Conservation (phyloP, 2,329 filamentous ascomycete species). For the Verticillium klebahnii region DNA sequence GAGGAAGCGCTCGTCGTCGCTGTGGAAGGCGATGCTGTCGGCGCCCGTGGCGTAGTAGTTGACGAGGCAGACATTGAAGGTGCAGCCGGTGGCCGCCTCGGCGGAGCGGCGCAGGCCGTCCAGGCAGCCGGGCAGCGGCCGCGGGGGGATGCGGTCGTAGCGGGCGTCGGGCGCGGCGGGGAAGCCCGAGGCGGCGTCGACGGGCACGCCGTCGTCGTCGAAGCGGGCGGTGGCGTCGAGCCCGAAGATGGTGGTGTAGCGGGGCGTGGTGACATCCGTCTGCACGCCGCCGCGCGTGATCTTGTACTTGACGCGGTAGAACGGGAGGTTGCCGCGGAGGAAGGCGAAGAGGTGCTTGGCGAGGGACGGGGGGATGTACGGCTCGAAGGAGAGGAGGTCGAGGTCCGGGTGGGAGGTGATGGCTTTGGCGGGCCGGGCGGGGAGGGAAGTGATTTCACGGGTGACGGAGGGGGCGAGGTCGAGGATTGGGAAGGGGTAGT, state of each 20-base stretch:
- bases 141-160: conserved; percentile 51
- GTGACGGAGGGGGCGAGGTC: conserved; percentile 33
- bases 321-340: conserved; percentile 65
- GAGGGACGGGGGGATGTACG: conserved; percentile 58
- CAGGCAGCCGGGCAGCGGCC: conserved; percentile 68
- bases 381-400: conserved; percentile 71
- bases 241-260: conserved; percentile 53
- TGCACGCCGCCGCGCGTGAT: conserved; percentile 62
- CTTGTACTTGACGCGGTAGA: conserved; percentile 70
- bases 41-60: conserved; percentile 78
- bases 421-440: conserved; percentile 44
- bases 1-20: conserved; percentile 75
- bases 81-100: conserved; percentile 61
- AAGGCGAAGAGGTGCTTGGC: conserved; percentile 63
- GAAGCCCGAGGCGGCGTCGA: conserved; percentile 36
- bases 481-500: conserved; percentile 48
- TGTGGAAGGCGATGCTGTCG: conserved; percentile 76
- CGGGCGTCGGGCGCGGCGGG: conserved; percentile 45
- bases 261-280: conserved; percentile 54
- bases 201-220: conserved; percentile 31
- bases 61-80: conserved; percentile 74
- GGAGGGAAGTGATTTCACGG: conserved; percentile 36
- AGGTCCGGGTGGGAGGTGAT: conserved; percentile 67
- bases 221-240: conserved; percentile 62
- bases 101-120: conserved; percentile 57